Percentiles rank a stretch among this genome's conserved stretches.
These are phyloP conservation scores for Hypseocharis bilobata DNA, from an alignment of 441 rosid genomes.

Conservation along the genomic window DNA sequence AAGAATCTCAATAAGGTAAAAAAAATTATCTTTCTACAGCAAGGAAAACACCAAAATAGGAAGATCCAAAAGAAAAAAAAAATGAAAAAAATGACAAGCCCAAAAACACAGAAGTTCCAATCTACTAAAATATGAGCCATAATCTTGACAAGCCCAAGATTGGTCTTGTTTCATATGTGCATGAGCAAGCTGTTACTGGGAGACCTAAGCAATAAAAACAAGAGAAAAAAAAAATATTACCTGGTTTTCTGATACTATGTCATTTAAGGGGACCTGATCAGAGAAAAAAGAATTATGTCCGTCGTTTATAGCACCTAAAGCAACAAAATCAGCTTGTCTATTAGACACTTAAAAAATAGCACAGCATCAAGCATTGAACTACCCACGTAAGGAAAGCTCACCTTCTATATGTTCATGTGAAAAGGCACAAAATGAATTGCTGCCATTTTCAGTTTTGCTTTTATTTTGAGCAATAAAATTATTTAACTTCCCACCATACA, in stretches of 20 bases:
- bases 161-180: not conserved
- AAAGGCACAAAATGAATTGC: slow-evolving; percentile 22
- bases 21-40: not conserved
- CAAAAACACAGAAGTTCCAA: not conserved
- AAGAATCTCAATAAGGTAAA: not conserved
- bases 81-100: not conserved
- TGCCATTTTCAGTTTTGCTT: slow-evolving; percentile 30
- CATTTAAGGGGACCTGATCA: slow-evolving; percentile 19
- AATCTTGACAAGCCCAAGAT: not conserved
- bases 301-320: slow-evolving; percentile 19
- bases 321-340: slow-evolving; percentile 17
- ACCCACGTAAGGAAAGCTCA: slow-evolving; percentile 23
- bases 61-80: not conserved
- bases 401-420: slow-evolving; percentile 27
- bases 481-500: slow-evolving; percentile 63
- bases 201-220: slow-evolving; percentile 6
- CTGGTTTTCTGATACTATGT: slow-evolving; percentile 26
- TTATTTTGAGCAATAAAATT: slow-evolving; percentile 44
- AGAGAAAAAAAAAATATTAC: slow-evolving; percentile 26
- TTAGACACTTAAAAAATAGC: slow-evolving; percentile 18
- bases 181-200: slow-evolving; percentile 6
- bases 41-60: not conserved
- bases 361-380: not conserved
- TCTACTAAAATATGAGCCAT: not conserved
- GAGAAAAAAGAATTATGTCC: slow-evolving; percentile 23